phyloP scores from a whole-genome alignment of 495 filamentous ascomycete species.

The Penicillium bialowiezense region DNA sequence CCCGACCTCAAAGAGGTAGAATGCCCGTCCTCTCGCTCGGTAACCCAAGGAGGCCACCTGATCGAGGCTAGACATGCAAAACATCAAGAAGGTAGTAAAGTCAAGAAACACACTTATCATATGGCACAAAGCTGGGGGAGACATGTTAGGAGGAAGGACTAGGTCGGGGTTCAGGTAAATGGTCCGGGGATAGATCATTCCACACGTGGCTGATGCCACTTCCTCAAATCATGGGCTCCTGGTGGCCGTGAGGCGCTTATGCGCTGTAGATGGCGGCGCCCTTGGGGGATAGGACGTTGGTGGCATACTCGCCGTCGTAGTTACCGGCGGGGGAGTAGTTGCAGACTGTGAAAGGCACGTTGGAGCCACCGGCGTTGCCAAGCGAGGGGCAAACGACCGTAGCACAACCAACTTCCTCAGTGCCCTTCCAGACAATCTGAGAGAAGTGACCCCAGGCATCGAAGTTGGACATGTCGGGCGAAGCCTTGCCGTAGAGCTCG shows the following conservation, averaged over 20 bases:
- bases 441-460: slow-evolving; percentile 79
- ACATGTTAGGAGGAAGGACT: neutral
- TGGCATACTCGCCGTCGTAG: slow-evolving; percentile 59
- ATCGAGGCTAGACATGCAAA: slow-evolving; percentile 21
- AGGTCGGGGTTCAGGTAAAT: neutral
- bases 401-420: slow-evolving; percentile 71
- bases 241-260: slow-evolving; percentile 9
- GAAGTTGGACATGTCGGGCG: slow-evolving; percentile 59
- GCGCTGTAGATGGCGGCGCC: slow-evolving; percentile 31
- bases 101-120: slow-evolving; percentile 12
- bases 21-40: slow-evolving; percentile 6
- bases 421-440: slow-evolving; percentile 83
- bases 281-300: slow-evolving; percentile 57
- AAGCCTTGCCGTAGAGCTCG: slow-evolving; percentile 41
- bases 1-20: neutral
- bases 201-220: neutral
- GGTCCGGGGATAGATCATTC: neutral
- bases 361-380: slow-evolving; percentile 42
- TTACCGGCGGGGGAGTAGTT: slow-evolving; percentile 80
- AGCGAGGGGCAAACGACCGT: slow-evolving; percentile 54
- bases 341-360: slow-evolving; percentile 73
- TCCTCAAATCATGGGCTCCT: neutral
- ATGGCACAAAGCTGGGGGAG: slow-evolving; percentile 7
- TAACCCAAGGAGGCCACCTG: slow-evolving; percentile 3
- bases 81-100: slow-evolving; percentile 20